Conservation (phyloP, 2,329 filamentous ascomycete species). For the Pyrenochaeta sp. region DNA sequence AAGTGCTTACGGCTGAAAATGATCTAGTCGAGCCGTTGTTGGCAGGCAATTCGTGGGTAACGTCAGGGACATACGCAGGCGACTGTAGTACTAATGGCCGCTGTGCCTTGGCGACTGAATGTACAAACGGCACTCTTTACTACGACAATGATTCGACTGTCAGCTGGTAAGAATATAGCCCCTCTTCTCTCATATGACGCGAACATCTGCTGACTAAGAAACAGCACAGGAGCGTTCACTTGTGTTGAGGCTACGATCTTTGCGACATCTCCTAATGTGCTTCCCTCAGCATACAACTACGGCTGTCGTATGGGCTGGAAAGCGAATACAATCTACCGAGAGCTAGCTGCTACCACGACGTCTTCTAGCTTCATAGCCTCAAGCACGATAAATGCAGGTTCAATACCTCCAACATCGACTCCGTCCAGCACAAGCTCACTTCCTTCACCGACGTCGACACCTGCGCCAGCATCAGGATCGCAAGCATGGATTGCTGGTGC, state of each 20-base stretch:
- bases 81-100: not conserved
- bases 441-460: not conserved
- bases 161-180: not conserved
- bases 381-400: not conserved
- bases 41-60: not conserved
- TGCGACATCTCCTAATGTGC: slow-evolving; percentile 1
- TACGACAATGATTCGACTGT: slow-evolving; percentile 1
- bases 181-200: not conserved
- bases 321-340: not conserved
- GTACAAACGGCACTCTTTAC: slow-evolving; percentile 1
- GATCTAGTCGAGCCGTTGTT: not conserved
- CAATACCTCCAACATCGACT: not conserved
- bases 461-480: not conserved
- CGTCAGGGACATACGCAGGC: slow-evolving; percentile 1
- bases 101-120: slow-evolving; percentile 1
- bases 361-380: not conserved
- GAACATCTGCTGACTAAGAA: not conserved
- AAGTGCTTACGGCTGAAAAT: not conserved
- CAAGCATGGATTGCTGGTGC: slow-evolving; percentile 5
- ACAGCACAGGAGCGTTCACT: not conserved
- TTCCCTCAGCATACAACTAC: slow-evolving; percentile 7
- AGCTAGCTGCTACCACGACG: slow-evolving; percentile 1
- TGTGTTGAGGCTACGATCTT: slow-evolving; percentile 9
- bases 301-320: not conserved
- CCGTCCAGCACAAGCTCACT: not conserved